These are phyloP conservation scores for Xanthoconium purpureum DNA, from an alignment of 768 basidiomycete species.

Conservation along the genomic window DNA sequence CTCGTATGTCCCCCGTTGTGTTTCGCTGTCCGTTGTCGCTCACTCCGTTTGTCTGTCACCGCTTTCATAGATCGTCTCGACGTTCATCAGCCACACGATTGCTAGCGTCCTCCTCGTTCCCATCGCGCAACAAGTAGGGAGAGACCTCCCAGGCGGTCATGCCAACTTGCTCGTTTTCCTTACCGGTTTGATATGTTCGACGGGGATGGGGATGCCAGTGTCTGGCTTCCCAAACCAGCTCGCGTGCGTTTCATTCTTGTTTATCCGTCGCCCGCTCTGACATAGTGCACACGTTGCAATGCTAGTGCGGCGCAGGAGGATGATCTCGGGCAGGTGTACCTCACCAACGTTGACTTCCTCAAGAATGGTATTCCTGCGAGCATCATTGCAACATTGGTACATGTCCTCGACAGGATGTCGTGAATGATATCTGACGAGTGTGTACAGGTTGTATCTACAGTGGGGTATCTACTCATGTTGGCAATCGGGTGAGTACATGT, in stretches of 20 bases:
- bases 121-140: slow-evolving; percentile 87
- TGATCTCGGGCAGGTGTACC: slow-evolving; percentile 87
- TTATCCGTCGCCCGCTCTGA: background rate
- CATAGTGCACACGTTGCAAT: background rate
- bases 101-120: slow-evolving; percentile 96
- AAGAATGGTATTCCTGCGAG: slow-evolving; percentile 96
- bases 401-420: background rate
- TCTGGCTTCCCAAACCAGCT: slow-evolving; percentile 99
- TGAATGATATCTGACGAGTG: background rate
- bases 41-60: background rate
- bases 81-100: slow-evolving; percentile 96
- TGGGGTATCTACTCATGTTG: slow-evolving; percentile 20
- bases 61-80: slow-evolving; percentile 68
- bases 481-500: slow-evolving; percentile 10
- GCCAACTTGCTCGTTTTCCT: slow-evolving; percentile 87
- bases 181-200: slow-evolving; percentile 87
- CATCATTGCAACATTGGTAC: slow-evolving; percentile 77
- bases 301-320: slow-evolving; percentile 87
- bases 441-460: slow-evolving; percentile 17
- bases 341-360: slow-evolving; percentile 82
- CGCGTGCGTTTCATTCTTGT: slow-evolving; percentile 53
- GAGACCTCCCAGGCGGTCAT: slow-evolving; percentile 65
- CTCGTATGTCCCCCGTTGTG: slow-evolving; percentile 45
- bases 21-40: background rate
- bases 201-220: slow-evolving; percentile 98